Evolutionary conservation across 2,329 filamentous ascomycete species (phyloP), one percentile per base, ranked within the genome.

Genomic region (Clathrospora elynae): DNA sequence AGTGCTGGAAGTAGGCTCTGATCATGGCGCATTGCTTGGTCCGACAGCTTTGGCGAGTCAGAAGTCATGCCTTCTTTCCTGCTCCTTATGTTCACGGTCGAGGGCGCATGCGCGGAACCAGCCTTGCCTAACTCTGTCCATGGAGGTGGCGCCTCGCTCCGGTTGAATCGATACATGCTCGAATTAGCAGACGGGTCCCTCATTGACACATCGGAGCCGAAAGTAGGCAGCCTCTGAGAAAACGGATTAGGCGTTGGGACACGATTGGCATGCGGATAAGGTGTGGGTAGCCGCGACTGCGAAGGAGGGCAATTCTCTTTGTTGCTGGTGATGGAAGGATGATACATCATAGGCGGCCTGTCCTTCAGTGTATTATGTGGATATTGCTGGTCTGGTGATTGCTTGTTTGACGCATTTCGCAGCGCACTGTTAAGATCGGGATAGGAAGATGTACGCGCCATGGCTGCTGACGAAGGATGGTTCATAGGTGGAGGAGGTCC

Each of bases 361-460:
- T 31, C 35, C 10, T 38, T 56, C 11, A 9, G n/a, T 2, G 18
- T 11, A 7, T 51, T 42, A n/a, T 31, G 20, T 28, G 17, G 18
- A 14, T 8, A 26, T 18, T 12, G 34, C 8, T 30, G 51, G n/a
- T 28, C 49, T 16, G 47, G 45, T 6, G 45, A 55, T 8, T 34
- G 13, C 23, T 40, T 58, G 19, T 47, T 51, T 9, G 46, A 39
- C 6, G 35, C 19, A 13, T 49, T 56, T 5, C 51, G 49, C 14
- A 49, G 22, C 4, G 30, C 16, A 5, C 25, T 34, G 19, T 51
- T 53, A n/a, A 59, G 37, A 9, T 62, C 58, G 11, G 50, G 29
- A 35, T 59, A 60, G 1, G 61, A 64, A 4, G 46, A 45, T n/a
- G 52, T 65, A 11, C 58, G 59, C 10, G 55, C 51, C 20, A 65